phyloP scores from a whole-genome alignment of 129 eudicot genomes.

The sunflower (Helianthus annuus) region HanXRQr2.0-SUNRISE NC_035435.2:43826200-43826699 shows the following conservation, averaged over 20 bases:
- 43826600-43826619: slow-evolving; percentile 17
- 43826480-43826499: slow-evolving; percentile 12
- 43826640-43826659: too few relatives aligned
- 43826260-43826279: not conserved
- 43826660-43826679: too few relatives aligned
- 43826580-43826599: not conserved
- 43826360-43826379: not conserved
- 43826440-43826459: not conserved
- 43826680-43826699: too few relatives aligned
- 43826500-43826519: slow-evolving; percentile 8
- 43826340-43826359: too few relatives aligned
- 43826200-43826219: too few relatives aligned
- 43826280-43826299: too few relatives aligned
- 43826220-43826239: too few relatives aligned
- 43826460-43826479: slow-evolving; percentile 1
- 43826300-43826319: too few relatives aligned
- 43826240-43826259: too few relatives aligned
- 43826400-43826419: slow-evolving; percentile 7
- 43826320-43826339: too few relatives aligned
- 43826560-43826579: too few relatives aligned
- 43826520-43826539: slow-evolving; percentile 26
- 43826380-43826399: not conserved
- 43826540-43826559: slow-evolving; percentile 1
- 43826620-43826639: not conserved
- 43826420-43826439: slow-evolving; percentile 29